Conservation (phyloP, 2,329 filamentous ascomycete genomes). For the Aureobasidium zeae region DNA sequence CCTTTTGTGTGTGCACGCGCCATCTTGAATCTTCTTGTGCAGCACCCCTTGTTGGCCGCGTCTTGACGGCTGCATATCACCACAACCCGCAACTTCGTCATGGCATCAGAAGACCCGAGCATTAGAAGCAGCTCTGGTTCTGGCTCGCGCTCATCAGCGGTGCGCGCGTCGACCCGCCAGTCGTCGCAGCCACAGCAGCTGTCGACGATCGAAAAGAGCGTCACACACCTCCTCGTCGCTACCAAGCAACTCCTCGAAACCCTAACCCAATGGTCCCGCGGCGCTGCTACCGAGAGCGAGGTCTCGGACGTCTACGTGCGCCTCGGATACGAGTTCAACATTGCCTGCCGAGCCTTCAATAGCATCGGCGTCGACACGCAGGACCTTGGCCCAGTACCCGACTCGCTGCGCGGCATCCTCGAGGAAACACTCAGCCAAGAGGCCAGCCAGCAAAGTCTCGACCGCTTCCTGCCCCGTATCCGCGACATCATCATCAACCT, state of each 20-base stretch:
- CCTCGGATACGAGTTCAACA: constrained; percentile 97
- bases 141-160: constrained; percentile 43
- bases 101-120: constrained; percentile 37
- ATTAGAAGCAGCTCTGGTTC: constrained; percentile 39
- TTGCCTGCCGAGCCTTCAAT: constrained; percentile 92
- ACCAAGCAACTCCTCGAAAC: constrained; percentile 98
- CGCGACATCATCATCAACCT: constrained; percentile 98
- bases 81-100: too few species aligned
- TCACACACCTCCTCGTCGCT: constrained; percentile 92
- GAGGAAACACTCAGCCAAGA: constrained; percentile 96
- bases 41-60: constrained; percentile 7
- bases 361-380: constrained; percentile 93
- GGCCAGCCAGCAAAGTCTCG: constrained; percentile 84
- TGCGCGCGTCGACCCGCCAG: constrained; percentile 21
- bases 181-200: constrained; percentile 61
- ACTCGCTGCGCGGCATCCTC: constrained; percentile 78
- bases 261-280: constrained; percentile 92
- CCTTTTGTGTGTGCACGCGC: background rate
- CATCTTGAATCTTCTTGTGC: constrained; percentile 1
- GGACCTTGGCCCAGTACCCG: constrained; percentile 90
- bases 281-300: constrained; percentile 81
- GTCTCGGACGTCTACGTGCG: constrained; percentile 98
- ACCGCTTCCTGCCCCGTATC: constrained; percentile 87
- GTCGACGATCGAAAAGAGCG: constrained; percentile 97
- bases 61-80: background rate